Base-by-base conservation (phyloP, 257 asterid genomes). In the Ilex aquifolium region DNA sequence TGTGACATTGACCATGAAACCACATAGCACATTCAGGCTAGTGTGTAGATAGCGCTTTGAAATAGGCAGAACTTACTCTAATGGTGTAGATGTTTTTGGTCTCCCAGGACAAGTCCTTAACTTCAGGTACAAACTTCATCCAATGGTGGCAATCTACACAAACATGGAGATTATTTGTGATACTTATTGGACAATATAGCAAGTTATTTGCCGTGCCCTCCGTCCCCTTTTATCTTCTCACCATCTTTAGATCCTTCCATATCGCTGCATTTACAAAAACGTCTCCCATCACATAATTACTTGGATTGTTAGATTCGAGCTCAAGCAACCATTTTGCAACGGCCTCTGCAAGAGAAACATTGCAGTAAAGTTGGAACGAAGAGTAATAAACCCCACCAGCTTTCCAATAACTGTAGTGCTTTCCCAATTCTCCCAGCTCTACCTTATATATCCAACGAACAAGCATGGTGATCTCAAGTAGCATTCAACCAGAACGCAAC, bases 301-400 rank as follows among this genome's bases (percentile, higher is more conserved):
- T 83, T 0, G 80, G 70, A 57, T 80, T 80, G 42, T 70, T 74
- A 0, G 87, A 85, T 70, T 79, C 86, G 12, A 80, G 57, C 62
- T 63, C 76, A 56, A 78, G 72, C 60, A 83, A 56, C 61, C 50
- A 56, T 32, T 76, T 70, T 1, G 82, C 77, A 36, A 81, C 60
- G 16, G 31, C 65, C 57, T 76, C 83, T 17, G 85, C 87, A 13
- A 72, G 76, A 39, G 77, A 56, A 15, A 84, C 74, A 30, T 76
- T 58, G 51, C 80, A 67, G 2, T 79, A 61, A 21, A 79, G 53
- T 63, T 80, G 72, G 56, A 85, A 80, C 7, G 90, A 74, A 48
- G 5, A 36, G 8, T 76, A 29, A 84, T 3, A 82, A 81, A 7
- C 90, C 85, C 87, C 83, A 84, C 16, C 76, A 70, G 66, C 83